Evolutionary conservation across 1,284 basidiomycete genomes (phyloP).

Genomic region (Flammula alnicola): DNA sequence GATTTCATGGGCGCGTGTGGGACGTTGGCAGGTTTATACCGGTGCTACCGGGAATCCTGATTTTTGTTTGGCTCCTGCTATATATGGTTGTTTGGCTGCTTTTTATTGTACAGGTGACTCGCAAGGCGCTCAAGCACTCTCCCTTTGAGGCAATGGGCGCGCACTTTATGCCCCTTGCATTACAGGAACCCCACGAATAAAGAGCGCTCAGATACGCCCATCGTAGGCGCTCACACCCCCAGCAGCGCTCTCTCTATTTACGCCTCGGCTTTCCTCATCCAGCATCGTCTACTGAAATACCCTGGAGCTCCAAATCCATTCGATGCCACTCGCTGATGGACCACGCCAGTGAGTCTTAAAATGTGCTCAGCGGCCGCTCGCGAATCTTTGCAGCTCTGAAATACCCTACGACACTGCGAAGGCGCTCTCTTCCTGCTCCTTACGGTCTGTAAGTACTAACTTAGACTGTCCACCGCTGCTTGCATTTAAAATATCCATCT

Average conservation of each 20-base stretch:
- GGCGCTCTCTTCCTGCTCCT: no score
- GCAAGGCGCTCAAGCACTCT: constrained; percentile 10
- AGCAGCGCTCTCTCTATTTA: background rate
- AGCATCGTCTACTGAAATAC: no score
- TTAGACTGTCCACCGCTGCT: no score
- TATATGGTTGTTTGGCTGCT: constrained; percentile 19
- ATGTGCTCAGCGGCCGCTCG: no score
- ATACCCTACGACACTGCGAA: no score
- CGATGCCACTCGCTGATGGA: no score
- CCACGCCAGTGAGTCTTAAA: no score
- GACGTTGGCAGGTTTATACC: constrained; percentile 40
- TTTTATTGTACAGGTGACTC: constrained; percentile 14
- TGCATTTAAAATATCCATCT: no score
- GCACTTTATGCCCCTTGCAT: constrained; percentile 10
- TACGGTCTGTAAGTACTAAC: no score
- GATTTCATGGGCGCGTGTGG: constrained; percentile 32
- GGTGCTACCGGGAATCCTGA: constrained; percentile 35
- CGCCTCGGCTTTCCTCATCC: no score
- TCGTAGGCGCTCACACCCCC: constrained; percentile 11
- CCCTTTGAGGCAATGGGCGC: constrained; percentile 24
- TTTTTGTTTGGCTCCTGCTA: constrained; percentile 21
- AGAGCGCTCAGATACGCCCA: constrained; percentile 14
- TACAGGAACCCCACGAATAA: constrained; percentile 12
- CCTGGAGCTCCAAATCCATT: no score
- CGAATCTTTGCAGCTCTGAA: no score